Conservation (phyloP, 2,329 filamentous ascomycete genomes). For the Colletotrichum chrysophilum region DNA sequence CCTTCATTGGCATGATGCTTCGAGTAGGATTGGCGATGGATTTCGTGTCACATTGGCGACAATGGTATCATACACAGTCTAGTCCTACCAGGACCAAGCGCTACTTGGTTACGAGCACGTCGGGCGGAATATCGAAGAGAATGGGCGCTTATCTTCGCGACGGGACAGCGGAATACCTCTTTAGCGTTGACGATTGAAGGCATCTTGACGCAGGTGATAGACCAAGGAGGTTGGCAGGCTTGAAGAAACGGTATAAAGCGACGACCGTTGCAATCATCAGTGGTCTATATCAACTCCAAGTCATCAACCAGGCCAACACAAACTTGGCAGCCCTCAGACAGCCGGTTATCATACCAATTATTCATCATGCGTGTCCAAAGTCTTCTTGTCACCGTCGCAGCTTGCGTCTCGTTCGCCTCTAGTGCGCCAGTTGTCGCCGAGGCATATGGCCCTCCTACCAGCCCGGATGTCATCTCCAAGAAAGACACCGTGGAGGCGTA, state of each 20-base stretch:
- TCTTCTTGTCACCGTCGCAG: background rate
- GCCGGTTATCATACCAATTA: background rate
- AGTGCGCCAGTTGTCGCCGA: background rate
- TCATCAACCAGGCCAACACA: background rate
- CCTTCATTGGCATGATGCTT: background rate
- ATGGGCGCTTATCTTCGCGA: background rate
- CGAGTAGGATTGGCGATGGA: background rate
- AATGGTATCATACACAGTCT: background rate
- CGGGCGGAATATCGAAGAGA: background rate
- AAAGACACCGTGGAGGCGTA: slow-evolving; percentile 4
- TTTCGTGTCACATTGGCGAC: background rate
- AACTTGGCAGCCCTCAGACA: background rate
- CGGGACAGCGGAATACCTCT: accelerated
- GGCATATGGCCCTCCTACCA: slow-evolving; percentile 5
- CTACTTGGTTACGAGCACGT: accelerated
- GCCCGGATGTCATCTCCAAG: slow-evolving; percentile 2
- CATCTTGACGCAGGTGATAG: accelerated
- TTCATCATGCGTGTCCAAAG: background rate
- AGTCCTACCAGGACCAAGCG: background rate
- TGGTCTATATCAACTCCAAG: background rate
- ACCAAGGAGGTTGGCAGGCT: accelerated
- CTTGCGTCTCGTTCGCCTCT: background rate
- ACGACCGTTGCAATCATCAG: background rate
- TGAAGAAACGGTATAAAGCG: background rate
- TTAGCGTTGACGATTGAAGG: accelerated